Conservation (phyloP, 2,329 filamentous ascomycete genomes). For the Fusarium zealandicum region DNA sequence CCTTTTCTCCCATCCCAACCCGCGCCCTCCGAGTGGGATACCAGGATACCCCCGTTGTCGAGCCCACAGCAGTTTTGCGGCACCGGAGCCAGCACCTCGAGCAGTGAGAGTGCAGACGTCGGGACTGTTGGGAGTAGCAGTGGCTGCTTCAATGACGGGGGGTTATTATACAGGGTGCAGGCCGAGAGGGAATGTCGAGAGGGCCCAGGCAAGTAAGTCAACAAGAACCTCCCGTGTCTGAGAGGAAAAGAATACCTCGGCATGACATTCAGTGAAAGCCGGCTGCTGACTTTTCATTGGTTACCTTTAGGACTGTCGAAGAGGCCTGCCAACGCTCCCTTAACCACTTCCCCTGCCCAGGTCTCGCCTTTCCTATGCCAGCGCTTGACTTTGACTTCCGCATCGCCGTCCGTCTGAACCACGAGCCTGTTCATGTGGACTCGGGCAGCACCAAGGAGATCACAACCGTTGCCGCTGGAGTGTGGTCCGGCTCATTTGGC, state of each 20-base stretch:
- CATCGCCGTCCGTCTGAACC: conserved; percentile 55
- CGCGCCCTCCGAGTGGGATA: conserved; percentile 43
- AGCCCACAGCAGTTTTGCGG: conserved; percentile 21
- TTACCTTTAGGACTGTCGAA: conserved; percentile 44
- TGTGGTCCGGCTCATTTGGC: conserved; percentile 58
- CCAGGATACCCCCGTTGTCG: conserved; percentile 35
- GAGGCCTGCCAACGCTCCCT: conserved; percentile 50
- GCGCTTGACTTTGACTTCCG: conserved; percentile 59
- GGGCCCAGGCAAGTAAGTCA: conserved; percentile 40
- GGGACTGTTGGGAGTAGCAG: conserved; percentile 16
- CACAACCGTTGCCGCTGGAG: conserved; percentile 56
- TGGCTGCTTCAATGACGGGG: conserved; percentile 39
- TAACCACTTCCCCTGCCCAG: conserved; percentile 52
- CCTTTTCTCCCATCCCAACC: conserved; percentile 25
- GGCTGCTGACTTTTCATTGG: conserved; percentile 32
- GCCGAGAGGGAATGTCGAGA: conserved; percentile 40
- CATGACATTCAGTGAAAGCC: not conserved
- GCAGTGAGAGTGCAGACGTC: conserved; percentile 4
- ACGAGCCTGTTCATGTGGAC: conserved; percentile 53
- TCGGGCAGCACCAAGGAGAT: conserved; percentile 56
- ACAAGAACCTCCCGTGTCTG: not conserved
- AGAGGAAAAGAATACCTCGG: no score
- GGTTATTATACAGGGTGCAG: conserved; percentile 39
- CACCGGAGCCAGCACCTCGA: conserved; percentile 2
- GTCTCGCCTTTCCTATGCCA: conserved; percentile 54